Conservation (phyloP, 352 stramenopile genomes). For the Globisporangium megalacanthum region DNA sequence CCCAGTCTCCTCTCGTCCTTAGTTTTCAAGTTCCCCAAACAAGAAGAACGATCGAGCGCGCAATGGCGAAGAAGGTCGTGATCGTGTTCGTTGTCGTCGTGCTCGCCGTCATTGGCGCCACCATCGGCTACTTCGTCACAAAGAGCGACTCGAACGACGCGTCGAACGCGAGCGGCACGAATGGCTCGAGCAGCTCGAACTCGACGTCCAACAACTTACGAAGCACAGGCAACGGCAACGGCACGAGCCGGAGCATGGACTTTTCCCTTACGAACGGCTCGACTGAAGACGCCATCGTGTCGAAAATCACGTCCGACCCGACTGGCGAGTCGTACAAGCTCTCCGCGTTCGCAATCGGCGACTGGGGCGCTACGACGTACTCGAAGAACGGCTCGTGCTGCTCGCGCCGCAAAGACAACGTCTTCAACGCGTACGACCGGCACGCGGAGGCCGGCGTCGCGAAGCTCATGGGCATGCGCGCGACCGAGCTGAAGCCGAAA, state of each 20-base stretch:
- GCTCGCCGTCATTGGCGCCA: slow-evolving; percentile 20
- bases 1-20: background rate
- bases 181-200: slow-evolving; percentile 9
- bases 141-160: slow-evolving; percentile 2
- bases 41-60: background rate
- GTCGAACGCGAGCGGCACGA: slow-evolving; percentile 9
- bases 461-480: slow-evolving; percentile 49
- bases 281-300: slow-evolving; percentile 1
- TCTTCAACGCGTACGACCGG: slow-evolving; percentile 46
- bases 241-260: slow-evolving; percentile 5
- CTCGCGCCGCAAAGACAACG: slow-evolving; percentile 49
- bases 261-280: slow-evolving; percentile 8
- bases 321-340: slow-evolving; percentile 35
- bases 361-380: slow-evolving; percentile 59
- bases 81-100: slow-evolving; percentile 18
- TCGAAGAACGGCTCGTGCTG: slow-evolving; percentile 61
- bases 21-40: background rate
- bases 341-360: slow-evolving; percentile 59
- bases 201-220: slow-evolving; percentile 6
- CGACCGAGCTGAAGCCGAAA: slow-evolving; percentile 36
- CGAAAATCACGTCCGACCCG: slow-evolving; percentile 15
- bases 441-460: slow-evolving; percentile 61
- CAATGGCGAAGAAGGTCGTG: slow-evolving; percentile 16
- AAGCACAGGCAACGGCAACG: background rate
- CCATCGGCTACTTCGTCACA: slow-evolving; percentile 18